These are phyloP conservation scores for Cytospora schulzeri DNA, from an alignment of 2,329 filamentous ascomycete genomes.

Conservation along the genomic window DNA sequence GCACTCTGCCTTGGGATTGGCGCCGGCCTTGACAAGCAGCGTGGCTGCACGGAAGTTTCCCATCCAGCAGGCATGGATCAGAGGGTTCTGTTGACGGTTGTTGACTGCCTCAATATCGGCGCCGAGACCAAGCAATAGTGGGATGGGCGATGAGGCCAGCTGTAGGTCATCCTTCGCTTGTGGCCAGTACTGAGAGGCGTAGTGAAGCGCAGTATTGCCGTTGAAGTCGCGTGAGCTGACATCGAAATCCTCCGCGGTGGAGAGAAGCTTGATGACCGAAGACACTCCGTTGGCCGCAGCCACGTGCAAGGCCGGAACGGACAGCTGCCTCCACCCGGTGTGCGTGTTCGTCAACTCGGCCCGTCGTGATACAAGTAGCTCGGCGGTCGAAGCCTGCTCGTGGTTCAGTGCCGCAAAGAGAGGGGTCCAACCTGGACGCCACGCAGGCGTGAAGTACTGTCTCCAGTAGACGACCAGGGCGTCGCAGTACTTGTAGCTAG, in stretches of 20 bases:
- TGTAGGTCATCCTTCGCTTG: slow-evolving; percentile 24
- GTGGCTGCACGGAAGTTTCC: slow-evolving; percentile 33
- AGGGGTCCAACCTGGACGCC: slow-evolving; percentile 30
- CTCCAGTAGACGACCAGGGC: slow-evolving; percentile 18
- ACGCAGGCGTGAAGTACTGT: slow-evolving; percentile 28
- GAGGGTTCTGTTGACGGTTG: slow-evolving; percentile 29
- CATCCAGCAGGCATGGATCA: slow-evolving; percentile 31
- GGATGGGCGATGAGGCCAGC: slow-evolving; percentile 17
- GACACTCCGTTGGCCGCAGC: slow-evolving; percentile 32
- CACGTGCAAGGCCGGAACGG: slow-evolving; percentile 30
- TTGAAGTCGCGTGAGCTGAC: slow-evolving; percentile 31
- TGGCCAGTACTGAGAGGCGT: slow-evolving; percentile 30
- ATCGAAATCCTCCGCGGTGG: slow-evolving; percentile 30
- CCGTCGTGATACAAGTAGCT: slow-evolving; percentile 32
- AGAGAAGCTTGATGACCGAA: slow-evolving; percentile 33
- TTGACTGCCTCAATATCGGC: slow-evolving; percentile 32
- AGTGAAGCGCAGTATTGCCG: slow-evolving; percentile 33
- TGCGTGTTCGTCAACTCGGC: slow-evolving; percentile 29
- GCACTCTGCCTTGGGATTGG: slow-evolving; percentile 30
- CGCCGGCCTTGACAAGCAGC: slow-evolving; percentile 31
- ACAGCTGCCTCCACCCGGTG: slow-evolving; percentile 22
- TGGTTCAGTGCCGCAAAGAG: slow-evolving; percentile 33
- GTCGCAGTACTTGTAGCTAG: slow-evolving; percentile 29
- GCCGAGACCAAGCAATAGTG: slow-evolving; percentile 32
- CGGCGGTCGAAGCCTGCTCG: slow-evolving; percentile 29